phyloP scores from a whole-genome alignment of 129 eudicot genomes.

The Silybum marianum region DNA sequence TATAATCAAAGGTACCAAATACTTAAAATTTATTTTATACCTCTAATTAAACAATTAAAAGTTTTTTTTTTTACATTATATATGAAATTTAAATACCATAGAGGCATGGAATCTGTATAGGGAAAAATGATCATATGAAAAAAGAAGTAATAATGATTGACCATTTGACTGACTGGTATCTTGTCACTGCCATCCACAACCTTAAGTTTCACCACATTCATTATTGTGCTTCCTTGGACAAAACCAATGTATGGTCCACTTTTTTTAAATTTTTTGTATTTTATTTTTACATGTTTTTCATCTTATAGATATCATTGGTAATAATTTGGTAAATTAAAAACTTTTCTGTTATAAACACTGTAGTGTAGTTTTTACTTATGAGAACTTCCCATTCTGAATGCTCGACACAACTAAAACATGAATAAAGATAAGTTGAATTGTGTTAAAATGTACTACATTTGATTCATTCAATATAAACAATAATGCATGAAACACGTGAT shows the following conservation, averaged over 20 bases:
- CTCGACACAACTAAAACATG: background rate
- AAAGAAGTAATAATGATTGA: conserved; percentile 31
- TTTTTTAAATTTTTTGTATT: background rate
- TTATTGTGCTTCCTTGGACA: conserved; percentile 31
- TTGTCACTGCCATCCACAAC: conserved; percentile 40
- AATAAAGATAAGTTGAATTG: no score
- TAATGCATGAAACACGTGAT: background rate
- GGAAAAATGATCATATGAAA: conserved; percentile 5
- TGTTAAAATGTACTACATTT: background rate
- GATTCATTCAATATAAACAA: background rate
- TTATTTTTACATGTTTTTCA: background rate
- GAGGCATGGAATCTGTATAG: background rate
- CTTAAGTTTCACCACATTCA: conserved; percentile 40
- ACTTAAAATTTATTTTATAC: no score
- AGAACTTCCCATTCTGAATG: no score
- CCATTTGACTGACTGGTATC: conserved; percentile 38
- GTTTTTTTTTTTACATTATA: no score
- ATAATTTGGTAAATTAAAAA: background rate
- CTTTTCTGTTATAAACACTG: background rate
- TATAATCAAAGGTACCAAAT: no score
- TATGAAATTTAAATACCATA: no score
- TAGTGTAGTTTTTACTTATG: background rate
- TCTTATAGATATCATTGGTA: background rate
- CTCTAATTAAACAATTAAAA: no score
- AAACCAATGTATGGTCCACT: conserved; percentile 16